phyloP scores from a whole-genome alignment of 2,329 filamentous ascomycete species.

The Tolypocladium sp. region DNA sequence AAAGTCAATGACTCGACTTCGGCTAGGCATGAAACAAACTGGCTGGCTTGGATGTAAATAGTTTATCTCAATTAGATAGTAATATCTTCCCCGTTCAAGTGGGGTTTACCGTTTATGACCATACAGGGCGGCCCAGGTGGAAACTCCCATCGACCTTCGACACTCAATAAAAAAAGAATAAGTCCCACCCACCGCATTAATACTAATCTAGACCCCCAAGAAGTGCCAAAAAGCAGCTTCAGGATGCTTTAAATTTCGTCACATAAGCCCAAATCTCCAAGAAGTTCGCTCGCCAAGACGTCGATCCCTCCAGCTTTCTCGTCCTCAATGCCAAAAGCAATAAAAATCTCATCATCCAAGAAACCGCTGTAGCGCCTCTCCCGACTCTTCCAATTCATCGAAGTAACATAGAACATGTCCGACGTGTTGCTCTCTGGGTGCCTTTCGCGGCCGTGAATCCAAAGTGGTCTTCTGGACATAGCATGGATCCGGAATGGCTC shows the following conservation, averaged over 20 bases:
- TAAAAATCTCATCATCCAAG: conserved; percentile 43
- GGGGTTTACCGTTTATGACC: no score
- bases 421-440: conserved; percentile 22
- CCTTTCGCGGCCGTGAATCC: conserved; percentile 41
- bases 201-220: no score
- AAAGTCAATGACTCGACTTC: no score
- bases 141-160: no score
- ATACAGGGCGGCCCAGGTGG: no score
- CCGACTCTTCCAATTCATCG: conserved; percentile 42
- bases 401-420: conserved; percentile 51
- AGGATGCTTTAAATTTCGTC: no score
- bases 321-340: conserved; percentile 50
- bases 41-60: no score
- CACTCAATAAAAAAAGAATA: no score
- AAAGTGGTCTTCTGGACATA: conserved; percentile 40
- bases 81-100: no score
- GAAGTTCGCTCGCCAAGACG: conserved; percentile 37
- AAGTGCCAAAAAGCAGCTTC: background rate
- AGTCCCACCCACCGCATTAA: no score
- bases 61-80: no score
- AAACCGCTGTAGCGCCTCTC: conserved; percentile 44
- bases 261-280: conserved; percentile 25
- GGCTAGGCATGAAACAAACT: no score
- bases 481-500: conserved; percentile 41
- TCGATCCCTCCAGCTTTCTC: conserved; percentile 38